These are phyloP conservation scores for Blepharisma japonicum DNA, from an alignment of 73 alveolate species.

Conservation along the genomic window DNA sequence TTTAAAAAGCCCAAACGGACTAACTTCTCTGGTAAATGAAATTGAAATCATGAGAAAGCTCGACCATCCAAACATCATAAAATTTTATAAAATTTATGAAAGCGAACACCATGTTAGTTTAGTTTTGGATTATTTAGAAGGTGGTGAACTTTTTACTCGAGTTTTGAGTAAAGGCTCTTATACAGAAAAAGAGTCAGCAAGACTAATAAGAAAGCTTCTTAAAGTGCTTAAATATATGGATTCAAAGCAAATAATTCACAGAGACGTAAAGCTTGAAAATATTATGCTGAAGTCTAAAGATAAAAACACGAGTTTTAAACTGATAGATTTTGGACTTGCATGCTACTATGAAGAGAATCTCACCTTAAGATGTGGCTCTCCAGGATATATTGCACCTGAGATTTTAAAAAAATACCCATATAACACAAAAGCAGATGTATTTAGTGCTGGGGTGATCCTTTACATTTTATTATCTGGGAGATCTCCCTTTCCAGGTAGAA, in stretches of 20 bases:
- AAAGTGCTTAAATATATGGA: conserved; percentile 65
- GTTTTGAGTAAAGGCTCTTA: conserved; percentile 43
- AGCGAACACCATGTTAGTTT: conserved; percentile 63
- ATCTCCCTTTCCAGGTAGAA: too few relatives aligned
- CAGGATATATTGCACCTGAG: too few relatives aligned
- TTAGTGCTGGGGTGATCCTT: too few relatives aligned
- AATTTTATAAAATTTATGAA: conserved; percentile 68
- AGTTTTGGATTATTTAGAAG: conserved; percentile 57
- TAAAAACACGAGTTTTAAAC: conserved; percentile 40
- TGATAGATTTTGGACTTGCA: conserved; percentile 75
- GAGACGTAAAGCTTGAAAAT: conserved; percentile 79
- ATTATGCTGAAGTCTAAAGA: conserved; percentile 54
- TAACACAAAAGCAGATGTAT: too few relatives aligned
- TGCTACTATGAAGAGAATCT: not conserved
- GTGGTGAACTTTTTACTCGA: conserved; percentile 66
- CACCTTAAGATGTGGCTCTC: too few relatives aligned
- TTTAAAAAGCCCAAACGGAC: not conserved
- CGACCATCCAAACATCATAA: conserved; percentile 79
- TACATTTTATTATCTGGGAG: too few relatives aligned
- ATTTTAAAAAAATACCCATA: too few relatives aligned
- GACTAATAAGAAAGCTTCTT: conserved; percentile 56
- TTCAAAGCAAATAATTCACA: conserved; percentile 60
- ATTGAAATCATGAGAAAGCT: conserved; percentile 62
- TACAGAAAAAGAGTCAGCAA: conserved; percentile 60
- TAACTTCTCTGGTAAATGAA: conserved; percentile 34